Percentiles rank a stretch among this genome's conserved stretches.
Conservation (phyloP, 257 asterid genomes). For the Ligustrum vulgare region DNA sequence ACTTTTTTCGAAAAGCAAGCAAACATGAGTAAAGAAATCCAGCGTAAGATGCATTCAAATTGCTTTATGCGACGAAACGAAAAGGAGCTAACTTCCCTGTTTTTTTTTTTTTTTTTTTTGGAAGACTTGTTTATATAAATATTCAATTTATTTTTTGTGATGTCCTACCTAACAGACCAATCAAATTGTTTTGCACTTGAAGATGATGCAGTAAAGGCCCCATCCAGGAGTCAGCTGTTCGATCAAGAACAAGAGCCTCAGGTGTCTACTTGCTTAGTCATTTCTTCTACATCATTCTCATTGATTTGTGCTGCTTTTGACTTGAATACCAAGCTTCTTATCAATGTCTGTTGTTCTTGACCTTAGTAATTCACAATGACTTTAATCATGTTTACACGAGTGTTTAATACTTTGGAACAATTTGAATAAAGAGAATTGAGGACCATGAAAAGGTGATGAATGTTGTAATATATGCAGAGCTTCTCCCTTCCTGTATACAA, state of each 20-base stretch:
- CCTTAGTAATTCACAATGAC: background rate
- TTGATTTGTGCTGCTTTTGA: constrained; percentile 19
- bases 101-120: background rate
- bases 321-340: background rate
- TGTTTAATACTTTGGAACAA: background rate
- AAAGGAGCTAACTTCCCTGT: constrained; percentile 11
- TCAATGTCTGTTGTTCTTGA: constrained; percentile 9
- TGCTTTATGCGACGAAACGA: constrained; percentile 17
- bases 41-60: constrained; percentile 4
- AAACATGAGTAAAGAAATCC: background rate
- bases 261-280: constrained; percentile 46
- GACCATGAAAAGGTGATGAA: background rate
- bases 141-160: constrained; percentile 7
- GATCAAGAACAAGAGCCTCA: constrained; percentile 36
- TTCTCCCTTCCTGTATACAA: background rate
- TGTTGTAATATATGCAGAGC: background rate
- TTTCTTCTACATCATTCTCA: constrained; percentile 22
- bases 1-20: background rate
- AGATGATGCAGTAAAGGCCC: constrained; percentile 31
- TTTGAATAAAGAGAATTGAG: background rate
- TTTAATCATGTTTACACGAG: background rate
- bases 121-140: background rate
- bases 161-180: constrained; percentile 36
- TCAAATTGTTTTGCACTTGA: constrained; percentile 32
- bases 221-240: constrained; percentile 31